Evolutionary conservation across 192 early-diverging fungal species (phyloP), one percentile per base, ranked within the genome.

Genomic region (Geosiphon pyriformis): DNA sequence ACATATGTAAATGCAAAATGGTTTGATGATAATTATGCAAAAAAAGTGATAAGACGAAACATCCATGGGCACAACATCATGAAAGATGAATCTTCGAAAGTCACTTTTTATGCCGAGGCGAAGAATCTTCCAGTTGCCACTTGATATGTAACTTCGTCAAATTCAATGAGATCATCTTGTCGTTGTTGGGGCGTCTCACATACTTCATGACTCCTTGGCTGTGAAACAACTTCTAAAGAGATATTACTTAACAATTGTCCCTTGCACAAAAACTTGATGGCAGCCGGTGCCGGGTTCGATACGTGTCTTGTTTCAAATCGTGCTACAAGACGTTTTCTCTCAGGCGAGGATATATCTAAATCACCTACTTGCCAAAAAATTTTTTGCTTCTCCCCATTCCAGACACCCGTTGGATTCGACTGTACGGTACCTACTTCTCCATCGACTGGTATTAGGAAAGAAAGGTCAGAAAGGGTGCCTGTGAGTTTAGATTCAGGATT

Each of bases 331-430:
- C 8, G 51, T 57, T 67, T 67, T 32, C 8, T 27, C 6, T 67
- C 65, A 11, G 35, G 17, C 8, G 20, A 8, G 18, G 65, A 46
- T 6, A 67, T 22, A 32, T 67, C 48, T 0, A 80, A 27, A 33
- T 72, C 68, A 3, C 70, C 75, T 25, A 82, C 54, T 34, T 78
- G 72, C 83, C 83, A 85, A 17, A 78, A 61, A 59, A 85, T 77
- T 65, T 74, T 79, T 48, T 78, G 73, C 27, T 75, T 75, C 8
- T 82, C 79, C 8, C 61, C 63, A 47, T 71, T 79, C 76, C 81
- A 81, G 8, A 78, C 53, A 15, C 83, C 75, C 32, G 73, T 68
- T 17, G 83, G 83, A 12, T 74, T 70, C 46, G 77, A 78, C 34
- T 81, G 79, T 20, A 76, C 81, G 49, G 53, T 77, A 27, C 64